phyloP scores from a whole-genome alignment of 1,284 basidiomycete species.

The Pseudozyma flocculosa region DNA sequence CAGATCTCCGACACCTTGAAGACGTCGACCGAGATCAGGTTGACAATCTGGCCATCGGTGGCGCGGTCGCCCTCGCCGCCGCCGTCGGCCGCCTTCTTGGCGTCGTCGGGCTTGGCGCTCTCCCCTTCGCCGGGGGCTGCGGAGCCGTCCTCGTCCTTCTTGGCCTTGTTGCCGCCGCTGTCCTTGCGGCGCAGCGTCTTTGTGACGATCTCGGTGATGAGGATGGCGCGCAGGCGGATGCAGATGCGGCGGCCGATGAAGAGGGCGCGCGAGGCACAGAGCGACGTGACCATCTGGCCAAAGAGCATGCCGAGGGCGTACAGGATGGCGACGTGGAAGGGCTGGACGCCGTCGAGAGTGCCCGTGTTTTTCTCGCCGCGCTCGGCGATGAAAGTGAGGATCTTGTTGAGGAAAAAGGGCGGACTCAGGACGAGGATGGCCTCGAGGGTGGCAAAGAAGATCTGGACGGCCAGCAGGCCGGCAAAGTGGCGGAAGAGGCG shows the following conservation, averaged over 20 bases:
- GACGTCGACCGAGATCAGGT: slow-evolving; percentile 64
- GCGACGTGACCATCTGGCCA: slow-evolving; percentile 59
- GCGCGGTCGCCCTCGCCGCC: slow-evolving; percentile 25
- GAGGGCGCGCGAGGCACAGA: slow-evolving; percentile 60
- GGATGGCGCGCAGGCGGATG: slow-evolving; percentile 59
- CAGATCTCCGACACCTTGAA: slow-evolving; percentile 56
- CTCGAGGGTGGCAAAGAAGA: slow-evolving; percentile 60
- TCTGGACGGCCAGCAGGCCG: slow-evolving; percentile 46
- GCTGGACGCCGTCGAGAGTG: slow-evolving; percentile 28
- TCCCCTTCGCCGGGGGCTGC: slow-evolving; percentile 12
- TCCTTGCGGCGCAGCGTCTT: slow-evolving; percentile 64
- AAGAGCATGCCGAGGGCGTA: slow-evolving; percentile 62
- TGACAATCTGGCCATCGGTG: slow-evolving; percentile 63
- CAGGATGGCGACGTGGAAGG: slow-evolving; percentile 62
- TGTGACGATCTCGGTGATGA: slow-evolving; percentile 64
- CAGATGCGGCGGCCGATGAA: slow-evolving; percentile 62
- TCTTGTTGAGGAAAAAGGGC: slow-evolving; percentile 61
- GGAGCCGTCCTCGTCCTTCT: slow-evolving; percentile 14
- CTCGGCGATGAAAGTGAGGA: slow-evolving; percentile 60
- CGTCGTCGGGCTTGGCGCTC: slow-evolving; percentile 4
- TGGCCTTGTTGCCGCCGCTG: slow-evolving; percentile 37
- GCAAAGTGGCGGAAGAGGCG: slow-evolving; percentile 59
- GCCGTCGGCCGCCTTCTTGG: slow-evolving; percentile 13
- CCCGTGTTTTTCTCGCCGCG: slow-evolving; percentile 23
- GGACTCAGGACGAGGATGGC: slow-evolving; percentile 61